phyloP scores from a whole-genome alignment of 345 rosid species.

The Salix brachista region DNA sequence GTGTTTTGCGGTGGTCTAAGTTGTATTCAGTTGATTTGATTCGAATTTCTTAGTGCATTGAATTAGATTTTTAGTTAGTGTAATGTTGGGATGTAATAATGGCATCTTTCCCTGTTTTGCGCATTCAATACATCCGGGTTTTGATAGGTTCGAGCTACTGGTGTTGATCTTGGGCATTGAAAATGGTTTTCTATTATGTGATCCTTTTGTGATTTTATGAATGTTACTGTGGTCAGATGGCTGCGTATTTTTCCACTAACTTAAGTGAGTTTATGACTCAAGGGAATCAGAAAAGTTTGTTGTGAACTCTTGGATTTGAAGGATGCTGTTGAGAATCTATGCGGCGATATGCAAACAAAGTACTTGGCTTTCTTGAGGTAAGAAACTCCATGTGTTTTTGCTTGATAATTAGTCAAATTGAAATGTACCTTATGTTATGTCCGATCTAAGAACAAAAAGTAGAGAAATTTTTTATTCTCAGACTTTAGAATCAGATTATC shows the following conservation, averaged over 20 bases:
- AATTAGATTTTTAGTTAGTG: neutral
- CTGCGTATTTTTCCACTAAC: neutral
- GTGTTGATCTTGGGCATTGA: neutral
- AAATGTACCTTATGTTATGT: neutral
- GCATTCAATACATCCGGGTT: neutral
- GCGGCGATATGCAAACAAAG: conserved; percentile 76
- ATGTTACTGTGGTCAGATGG: neutral
- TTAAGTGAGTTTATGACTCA: conserved; percentile 18
- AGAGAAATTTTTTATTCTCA: neutral
- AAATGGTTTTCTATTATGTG: neutral
- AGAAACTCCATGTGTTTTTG: neutral
- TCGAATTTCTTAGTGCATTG: neutral
- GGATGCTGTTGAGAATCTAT: conserved; percentile 86
- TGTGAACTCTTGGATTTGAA: conserved; percentile 96
- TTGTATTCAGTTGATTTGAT: neutral
- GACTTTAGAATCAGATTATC: neutral
- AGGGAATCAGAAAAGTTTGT: conserved; percentile 91
- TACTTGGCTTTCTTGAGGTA: conserved; percentile 89
- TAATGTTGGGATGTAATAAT: neutral
- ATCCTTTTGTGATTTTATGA: neutral
- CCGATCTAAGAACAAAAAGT: neutral
- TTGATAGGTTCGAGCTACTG: neutral
- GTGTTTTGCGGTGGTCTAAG: neutral
- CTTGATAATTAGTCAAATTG: neutral
- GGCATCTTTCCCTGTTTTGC: neutral